phyloP scores from a whole-genome alignment of 805 yeast species.

The Metschnikowia hibisci region DNA sequence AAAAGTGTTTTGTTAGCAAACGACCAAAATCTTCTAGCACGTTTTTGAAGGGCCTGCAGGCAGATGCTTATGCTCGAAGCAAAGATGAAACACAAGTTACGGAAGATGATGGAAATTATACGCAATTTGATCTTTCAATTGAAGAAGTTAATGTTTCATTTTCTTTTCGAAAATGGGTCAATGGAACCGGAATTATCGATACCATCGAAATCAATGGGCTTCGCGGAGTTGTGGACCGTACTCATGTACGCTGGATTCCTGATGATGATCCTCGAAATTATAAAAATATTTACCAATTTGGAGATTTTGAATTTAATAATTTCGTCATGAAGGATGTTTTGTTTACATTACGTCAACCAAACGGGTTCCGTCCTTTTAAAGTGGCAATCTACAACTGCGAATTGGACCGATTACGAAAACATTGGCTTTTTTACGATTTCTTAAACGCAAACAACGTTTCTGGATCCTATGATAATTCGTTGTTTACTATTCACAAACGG shows the following conservation, averaged over 20 bases:
- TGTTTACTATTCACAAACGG: constrained; percentile 84
- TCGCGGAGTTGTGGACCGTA: constrained; percentile 89
- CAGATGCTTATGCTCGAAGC: constrained; percentile 63
- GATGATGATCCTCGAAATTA: constrained; percentile 81
- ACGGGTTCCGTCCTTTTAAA: constrained; percentile 74
- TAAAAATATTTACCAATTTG: constrained; percentile 67
- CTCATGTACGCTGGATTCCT: constrained; percentile 79
- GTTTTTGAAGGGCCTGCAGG: constrained; percentile 70
- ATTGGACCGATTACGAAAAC: constrained; percentile 73
- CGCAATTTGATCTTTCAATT: constrained; percentile 89
- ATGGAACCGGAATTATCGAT: constrained; percentile 82
- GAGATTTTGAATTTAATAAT: constrained; percentile 88
- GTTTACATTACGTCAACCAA: constrained; percentile 78
- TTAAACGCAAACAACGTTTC: constrained; percentile 79
- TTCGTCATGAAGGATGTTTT: constrained; percentile 82
- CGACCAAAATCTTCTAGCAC: constrained; percentile 60
- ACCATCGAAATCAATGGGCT: constrained; percentile 75
- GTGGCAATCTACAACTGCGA: constrained; percentile 88
- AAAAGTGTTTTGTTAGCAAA: constrained; percentile 79
- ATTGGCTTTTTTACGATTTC: constrained; percentile 89
- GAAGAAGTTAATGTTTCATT: constrained; percentile 79
- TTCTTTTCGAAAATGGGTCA: constrained; percentile 81
- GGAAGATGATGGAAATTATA: constrained; percentile 85
- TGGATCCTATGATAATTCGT: constrained; percentile 89
- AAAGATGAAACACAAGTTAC: constrained; percentile 14